phyloP scores from a whole-genome alignment of 805 yeast species.

The Schwanniomyces polymorphus region DNA sequence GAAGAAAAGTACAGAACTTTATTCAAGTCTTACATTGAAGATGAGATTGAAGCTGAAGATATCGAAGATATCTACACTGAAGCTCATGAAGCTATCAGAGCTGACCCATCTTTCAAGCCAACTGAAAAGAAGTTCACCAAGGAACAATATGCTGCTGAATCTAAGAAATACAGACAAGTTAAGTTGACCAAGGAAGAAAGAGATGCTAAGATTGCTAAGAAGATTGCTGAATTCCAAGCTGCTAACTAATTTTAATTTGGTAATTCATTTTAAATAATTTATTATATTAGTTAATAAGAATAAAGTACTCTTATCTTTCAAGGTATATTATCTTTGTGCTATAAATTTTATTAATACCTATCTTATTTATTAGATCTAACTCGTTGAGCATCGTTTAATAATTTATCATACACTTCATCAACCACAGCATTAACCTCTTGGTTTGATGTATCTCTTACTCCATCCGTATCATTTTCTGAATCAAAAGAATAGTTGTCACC shows the following conservation, averaged over 20 bases:
- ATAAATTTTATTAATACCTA: neutral
- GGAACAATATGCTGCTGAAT: slow-evolving; percentile 96
- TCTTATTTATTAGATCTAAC: slow-evolving; percentile 52
- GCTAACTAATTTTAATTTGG: slow-evolving; percentile 34
- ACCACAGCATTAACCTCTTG: slow-evolving; percentile 44
- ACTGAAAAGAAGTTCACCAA: slow-evolving; percentile 92
- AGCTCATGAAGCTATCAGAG: slow-evolving; percentile 97
- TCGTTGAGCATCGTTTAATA: slow-evolving; percentile 65
- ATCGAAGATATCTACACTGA: slow-evolving; percentile 92
- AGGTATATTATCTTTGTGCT: neutral
- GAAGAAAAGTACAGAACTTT: slow-evolving; percentile 97
- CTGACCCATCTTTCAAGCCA: slow-evolving; percentile 87
- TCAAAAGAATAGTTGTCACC: slow-evolving; percentile 28
- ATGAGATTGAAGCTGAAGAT: slow-evolving; percentile 95
- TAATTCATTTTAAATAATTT: neutral
- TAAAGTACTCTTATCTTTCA: neutral
- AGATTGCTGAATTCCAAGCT: slow-evolving; percentile 88
- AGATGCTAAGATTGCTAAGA: slow-evolving; percentile 83
- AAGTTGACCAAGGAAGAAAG: slow-evolving; percentile 93
- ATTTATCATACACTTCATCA: slow-evolving; percentile 72
- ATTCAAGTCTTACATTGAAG: slow-evolving; percentile 95
- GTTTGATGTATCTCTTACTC: neutral
- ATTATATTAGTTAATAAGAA: neutral
- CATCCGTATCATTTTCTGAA: slow-evolving; percentile 17
- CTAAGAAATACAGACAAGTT: slow-evolving; percentile 85